Conservation (phyloP, 805 yeast species). For the Saccharomycopsis sp. region DNA sequence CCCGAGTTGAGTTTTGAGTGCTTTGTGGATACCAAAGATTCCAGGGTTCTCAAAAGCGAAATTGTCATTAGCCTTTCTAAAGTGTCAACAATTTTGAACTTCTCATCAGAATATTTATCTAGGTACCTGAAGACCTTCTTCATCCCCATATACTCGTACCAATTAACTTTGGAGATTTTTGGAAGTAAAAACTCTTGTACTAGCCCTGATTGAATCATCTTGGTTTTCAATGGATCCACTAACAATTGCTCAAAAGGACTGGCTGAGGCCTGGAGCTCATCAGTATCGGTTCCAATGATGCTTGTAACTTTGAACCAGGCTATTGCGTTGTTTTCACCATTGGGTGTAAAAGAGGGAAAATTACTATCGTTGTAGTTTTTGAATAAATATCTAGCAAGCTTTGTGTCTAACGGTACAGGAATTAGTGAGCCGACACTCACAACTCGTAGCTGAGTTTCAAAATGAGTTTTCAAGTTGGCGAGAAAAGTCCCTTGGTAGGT, state of each 20-base stretch:
- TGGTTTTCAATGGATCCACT: constrained; percentile 62
- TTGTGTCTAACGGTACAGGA: constrained; percentile 71
- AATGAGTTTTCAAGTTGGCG: constrained; percentile 51
- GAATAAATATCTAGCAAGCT: constrained; percentile 49
- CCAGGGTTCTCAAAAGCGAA: constrained; percentile 30
- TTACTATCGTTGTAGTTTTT: constrained; percentile 22
- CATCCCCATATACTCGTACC: constrained; percentile 43
- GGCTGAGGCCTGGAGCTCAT: constrained; percentile 21
- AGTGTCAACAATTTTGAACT: constrained; percentile 43
- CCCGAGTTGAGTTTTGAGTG: constrained; percentile 42
- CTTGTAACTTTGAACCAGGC: constrained; percentile 81
- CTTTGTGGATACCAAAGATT: constrained; percentile 4
- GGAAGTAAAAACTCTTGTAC: constrained; percentile 33
- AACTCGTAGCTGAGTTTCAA: constrained; percentile 52
- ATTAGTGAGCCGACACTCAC: constrained; percentile 61
- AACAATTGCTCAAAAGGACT: constrained; percentile 35
- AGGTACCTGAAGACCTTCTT: constrained; percentile 35
- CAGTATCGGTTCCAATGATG: constrained; percentile 36
- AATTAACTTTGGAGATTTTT: constrained; percentile 27
- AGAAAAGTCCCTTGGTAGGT: constrained; percentile 55
- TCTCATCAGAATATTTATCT: constrained; percentile 21
- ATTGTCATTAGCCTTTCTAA: constrained; percentile 52
- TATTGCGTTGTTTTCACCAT: constrained; percentile 59
- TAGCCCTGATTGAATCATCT: constrained; percentile 63
- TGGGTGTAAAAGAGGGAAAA: constrained; percentile 40